Conservation (phyloP, 176 grass and related monocot genomes). For the Neostapfia colusana region DNA sequence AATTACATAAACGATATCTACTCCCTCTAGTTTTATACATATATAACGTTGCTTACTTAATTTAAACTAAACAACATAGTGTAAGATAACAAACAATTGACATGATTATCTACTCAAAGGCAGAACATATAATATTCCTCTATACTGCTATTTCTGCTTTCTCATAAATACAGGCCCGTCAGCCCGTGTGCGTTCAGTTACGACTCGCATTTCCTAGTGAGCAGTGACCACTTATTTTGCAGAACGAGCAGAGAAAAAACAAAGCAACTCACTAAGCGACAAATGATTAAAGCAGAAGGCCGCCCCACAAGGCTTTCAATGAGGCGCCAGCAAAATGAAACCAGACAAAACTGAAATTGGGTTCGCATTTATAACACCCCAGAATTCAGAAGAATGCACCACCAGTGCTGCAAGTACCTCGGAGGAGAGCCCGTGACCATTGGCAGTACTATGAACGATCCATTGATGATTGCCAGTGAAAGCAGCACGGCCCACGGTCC, state of each 20-base stretch:
- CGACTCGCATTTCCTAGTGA: neutral
- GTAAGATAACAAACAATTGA: constrained; percentile 5
- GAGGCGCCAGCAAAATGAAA: constrained; percentile 45
- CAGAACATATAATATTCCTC: neutral
- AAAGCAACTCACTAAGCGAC: constrained; percentile 25
- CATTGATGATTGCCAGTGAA: constrained; percentile 70
- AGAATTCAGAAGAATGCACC: constrained; percentile 22
- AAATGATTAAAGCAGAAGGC: constrained; percentile 40
- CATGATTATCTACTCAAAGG: neutral
- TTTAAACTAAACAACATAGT: neutral
- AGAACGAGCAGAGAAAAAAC: constrained; percentile 30
- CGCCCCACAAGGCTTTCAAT: constrained; percentile 42
- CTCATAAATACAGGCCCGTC: neutral
- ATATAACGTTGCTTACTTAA: neutral
- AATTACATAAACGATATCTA: neutral
- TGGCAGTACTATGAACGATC: constrained; percentile 55
- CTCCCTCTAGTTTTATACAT: neutral
- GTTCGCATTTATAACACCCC: constrained; percentile 38
- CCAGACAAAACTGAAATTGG: constrained; percentile 46
- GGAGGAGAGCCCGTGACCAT: constrained; percentile 48
- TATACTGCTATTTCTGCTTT: neutral
- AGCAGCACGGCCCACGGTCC: constrained; percentile 67
- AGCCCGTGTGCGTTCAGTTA: constrained; percentile 1
- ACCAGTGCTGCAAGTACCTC: constrained; percentile 30
- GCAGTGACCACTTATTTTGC: constrained; percentile 31